These are phyloP conservation scores for Decorospora gaudefroyi DNA, from an alignment of 2,329 filamentous ascomycete genomes.

Conservation along the genomic window DNA sequence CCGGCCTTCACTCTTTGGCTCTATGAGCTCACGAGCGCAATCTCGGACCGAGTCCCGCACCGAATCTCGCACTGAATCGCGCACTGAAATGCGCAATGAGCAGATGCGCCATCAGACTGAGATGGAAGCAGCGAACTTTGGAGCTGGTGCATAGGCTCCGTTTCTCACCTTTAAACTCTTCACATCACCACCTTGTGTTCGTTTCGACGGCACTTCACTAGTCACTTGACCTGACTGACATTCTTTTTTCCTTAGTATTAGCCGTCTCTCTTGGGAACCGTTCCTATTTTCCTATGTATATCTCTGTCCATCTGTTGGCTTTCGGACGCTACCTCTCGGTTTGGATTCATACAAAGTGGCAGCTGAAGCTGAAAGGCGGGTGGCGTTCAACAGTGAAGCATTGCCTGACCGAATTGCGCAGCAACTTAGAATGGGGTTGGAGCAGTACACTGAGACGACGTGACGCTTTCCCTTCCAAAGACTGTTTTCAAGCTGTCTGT, in stretches of 20 bases:
- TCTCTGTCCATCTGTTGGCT: constrained; percentile 34
- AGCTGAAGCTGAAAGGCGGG: constrained; percentile 19
- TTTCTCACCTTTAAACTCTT: constrained; percentile 16
- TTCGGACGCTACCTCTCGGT: constrained; percentile 33
- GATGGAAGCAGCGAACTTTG: constrained; percentile 33
- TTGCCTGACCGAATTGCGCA: constrained; percentile 23
- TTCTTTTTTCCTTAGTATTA: constrained; percentile 36
- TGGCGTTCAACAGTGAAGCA: constrained; percentile 33
- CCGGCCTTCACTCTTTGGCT: constrained; percentile 38
- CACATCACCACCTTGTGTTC: constrained; percentile 4
- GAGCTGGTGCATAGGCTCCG: constrained; percentile 34
- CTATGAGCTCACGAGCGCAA: constrained; percentile 43
- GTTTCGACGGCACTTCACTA: constrained; percentile 16
- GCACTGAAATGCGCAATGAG: constrained; percentile 34
- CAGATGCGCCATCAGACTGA: constrained; percentile 27
- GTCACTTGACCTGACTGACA: constrained; percentile 42
- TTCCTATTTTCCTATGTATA: constrained; percentile 42
- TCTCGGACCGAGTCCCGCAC: constrained; percentile 34
- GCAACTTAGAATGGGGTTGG: constrained; percentile 37
- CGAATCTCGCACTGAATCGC: constrained; percentile 23
- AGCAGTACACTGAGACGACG: constrained; percentile 35
- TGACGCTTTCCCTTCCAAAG: constrained; percentile 18
- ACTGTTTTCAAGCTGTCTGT: constrained; percentile 14
- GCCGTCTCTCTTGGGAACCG: constrained; percentile 16
- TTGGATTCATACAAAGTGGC: constrained; percentile 34